Conservation (phyloP, 2,329 filamentous ascomycete genomes). For the Harringtonia aguacate region DNA sequence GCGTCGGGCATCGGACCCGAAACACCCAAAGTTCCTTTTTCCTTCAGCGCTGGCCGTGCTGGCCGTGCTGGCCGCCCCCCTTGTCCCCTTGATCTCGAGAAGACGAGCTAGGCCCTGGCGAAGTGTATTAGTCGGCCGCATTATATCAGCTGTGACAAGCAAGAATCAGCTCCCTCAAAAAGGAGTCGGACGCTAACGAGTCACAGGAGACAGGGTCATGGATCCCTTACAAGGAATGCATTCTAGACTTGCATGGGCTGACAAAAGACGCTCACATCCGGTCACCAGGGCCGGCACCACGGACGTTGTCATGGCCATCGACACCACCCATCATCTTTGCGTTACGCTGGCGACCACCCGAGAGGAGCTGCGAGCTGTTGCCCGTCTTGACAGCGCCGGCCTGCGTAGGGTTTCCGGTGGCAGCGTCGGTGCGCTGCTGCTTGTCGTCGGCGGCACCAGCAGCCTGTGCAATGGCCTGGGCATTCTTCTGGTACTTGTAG, state of each 20-base stretch:
- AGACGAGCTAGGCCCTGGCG: too few relatives aligned
- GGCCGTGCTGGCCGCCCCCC: neutral
- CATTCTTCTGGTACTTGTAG: conserved; percentile 99
- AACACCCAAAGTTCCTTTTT: neutral
- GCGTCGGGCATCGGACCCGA: too few relatives aligned
- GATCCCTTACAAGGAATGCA: neutral
- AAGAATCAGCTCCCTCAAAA: too few relatives aligned
- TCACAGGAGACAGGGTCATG: too few relatives aligned
- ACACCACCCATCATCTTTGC: conserved; percentile 68
- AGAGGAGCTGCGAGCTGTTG: conserved; percentile 59
- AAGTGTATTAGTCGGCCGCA: too few relatives aligned
- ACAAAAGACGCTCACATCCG: conserved; percentile 70
- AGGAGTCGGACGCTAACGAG: too few relatives aligned
- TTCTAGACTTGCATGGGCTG: neutral
- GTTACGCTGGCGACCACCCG: conserved; percentile 69
- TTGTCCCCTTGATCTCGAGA: too few relatives aligned
- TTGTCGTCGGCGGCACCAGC: conserved; percentile 71
- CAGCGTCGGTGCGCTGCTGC: conserved; percentile 56
- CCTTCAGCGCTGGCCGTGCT: neutral
- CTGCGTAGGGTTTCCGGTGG: conserved; percentile 48
- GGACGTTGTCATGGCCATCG: conserved; percentile 62
- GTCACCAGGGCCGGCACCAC: conserved; percentile 70
- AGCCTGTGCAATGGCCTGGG: conserved; percentile 83
- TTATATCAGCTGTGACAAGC: too few relatives aligned
- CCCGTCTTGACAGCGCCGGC: conserved; percentile 30